Percentiles rank a stretch among this genome's conserved stretches.
Evolutionary conservation across 2,329 filamentous ascomycete genomes (phyloP).

Genomic region (Pezicula carpinea): DNA sequence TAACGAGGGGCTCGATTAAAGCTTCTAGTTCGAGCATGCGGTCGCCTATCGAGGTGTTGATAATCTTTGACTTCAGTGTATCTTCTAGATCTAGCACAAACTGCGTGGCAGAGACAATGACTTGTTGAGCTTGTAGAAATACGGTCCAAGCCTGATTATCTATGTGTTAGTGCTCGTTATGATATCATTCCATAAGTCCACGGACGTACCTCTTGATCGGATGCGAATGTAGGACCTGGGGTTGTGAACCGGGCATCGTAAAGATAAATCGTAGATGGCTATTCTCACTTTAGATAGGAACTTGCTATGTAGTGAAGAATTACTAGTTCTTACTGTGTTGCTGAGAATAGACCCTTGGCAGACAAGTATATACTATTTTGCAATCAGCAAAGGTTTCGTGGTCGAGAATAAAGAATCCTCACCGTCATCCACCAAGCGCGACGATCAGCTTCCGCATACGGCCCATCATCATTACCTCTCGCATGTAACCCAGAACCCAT

Average conservation of each 20-base stretch:
- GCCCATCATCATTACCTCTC: constrained; percentile 32
- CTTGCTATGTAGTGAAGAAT: neutral
- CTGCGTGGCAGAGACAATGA: constrained; percentile 41
- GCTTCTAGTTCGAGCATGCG: constrained; percentile 21
- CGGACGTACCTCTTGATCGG: constrained; percentile 34
- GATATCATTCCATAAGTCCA: constrained; percentile 11
- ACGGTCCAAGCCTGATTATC: constrained; percentile 30
- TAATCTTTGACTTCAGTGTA: constrained; percentile 31
- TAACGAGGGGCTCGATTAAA: constrained; percentile 18
- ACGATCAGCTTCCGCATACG: constrained; percentile 40
- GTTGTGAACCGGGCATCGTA: constrained; percentile 41
- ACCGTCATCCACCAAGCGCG: constrained; percentile 51
- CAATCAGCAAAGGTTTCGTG: neutral
- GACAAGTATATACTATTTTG: constrained; percentile 39
- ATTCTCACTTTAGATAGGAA: constrained; percentile 5
- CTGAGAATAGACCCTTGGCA: constrained; percentile 48
- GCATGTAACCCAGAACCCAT: constrained; percentile 41
- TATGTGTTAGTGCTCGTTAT: constrained; percentile 8
- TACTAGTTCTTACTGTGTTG: constrained; percentile 40
- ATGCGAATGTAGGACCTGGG: constrained; percentile 34
- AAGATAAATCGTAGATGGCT: constrained; percentile 39
- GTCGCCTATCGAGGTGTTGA: constrained; percentile 35
- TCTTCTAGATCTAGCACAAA: constrained; percentile 45
- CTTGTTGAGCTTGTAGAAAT: constrained; percentile 43
- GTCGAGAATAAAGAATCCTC: constrained; percentile 10